phyloP scores from a whole-genome alignment of 2,329 filamentous ascomycete species.

The Sporothrix pallida region DNA sequence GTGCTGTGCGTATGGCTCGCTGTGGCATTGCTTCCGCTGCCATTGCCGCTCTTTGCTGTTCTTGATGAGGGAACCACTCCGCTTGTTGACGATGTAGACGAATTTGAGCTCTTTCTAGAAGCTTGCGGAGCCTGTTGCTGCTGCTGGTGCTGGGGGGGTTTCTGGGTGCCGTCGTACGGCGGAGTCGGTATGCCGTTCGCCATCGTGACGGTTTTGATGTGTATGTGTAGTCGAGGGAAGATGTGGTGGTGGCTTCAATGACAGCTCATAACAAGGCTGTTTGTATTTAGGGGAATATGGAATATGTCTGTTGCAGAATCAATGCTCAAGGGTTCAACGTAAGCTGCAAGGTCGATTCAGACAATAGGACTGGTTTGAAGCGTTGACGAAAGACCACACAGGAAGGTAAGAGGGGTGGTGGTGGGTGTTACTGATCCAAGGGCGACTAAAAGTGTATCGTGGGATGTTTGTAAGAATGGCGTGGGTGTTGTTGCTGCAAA shows the following conservation, averaged over 20 bases:
- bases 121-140: slow-evolving; percentile 30
- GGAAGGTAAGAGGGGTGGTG: neutral
- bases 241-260: neutral
- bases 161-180: slow-evolving; percentile 53
- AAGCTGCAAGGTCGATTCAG: slow-evolving; percentile 17
- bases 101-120: slow-evolving; percentile 49
- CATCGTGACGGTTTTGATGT: slow-evolving; percentile 46
- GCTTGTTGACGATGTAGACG: slow-evolving; percentile 46
- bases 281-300: neutral
- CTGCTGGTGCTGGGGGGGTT: slow-evolving; percentile 1
- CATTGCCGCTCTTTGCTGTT: slow-evolving; percentile 38
- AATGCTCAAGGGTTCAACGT: neutral
- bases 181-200: slow-evolving; percentile 59
- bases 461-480: neutral
- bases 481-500: slow-evolving; percentile 1
- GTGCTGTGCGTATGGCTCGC: neutral
- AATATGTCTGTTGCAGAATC: neutral
- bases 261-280: neutral
- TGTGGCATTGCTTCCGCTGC: slow-evolving; percentile 35
- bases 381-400: slow-evolving; percentile 11
- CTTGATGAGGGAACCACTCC: slow-evolving; percentile 20
- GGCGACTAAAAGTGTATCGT: neutral
- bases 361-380: neutral
- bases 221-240: neutral
- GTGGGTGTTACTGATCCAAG: too few species aligned